Conservation (phyloP, 2,329 filamentous ascomycete species). For the Corniculantispora saksenae region DNA sequence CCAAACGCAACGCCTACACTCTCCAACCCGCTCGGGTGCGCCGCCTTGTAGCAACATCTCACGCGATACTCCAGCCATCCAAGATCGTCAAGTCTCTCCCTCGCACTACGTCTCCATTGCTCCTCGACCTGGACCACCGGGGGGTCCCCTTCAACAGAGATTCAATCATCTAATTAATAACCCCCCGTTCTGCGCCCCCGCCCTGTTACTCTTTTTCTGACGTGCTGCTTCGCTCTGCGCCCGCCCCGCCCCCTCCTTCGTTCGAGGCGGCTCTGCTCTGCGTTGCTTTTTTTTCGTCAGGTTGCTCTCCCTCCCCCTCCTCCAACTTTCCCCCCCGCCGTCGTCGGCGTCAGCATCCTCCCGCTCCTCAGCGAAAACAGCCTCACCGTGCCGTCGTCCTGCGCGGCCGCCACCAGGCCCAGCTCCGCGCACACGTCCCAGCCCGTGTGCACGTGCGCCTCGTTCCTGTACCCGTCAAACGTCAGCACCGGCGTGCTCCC, state of each 20-base stretch:
- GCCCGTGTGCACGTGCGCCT: conserved; percentile 49
- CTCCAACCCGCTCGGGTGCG: neutral
- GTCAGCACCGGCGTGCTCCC: conserved; percentile 42
- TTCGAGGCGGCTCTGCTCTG: too few relatives aligned
- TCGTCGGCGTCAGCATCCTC: conserved; percentile 34
- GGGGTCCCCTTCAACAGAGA: neutral
- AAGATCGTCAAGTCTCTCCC: neutral
- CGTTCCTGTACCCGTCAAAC: conserved; percentile 54
- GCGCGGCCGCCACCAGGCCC: conserved; percentile 55
- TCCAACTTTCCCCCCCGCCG: too few relatives aligned
- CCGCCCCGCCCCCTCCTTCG: too few relatives aligned
- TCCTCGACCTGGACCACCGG: neutral
- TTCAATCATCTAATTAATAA: conserved; percentile 1
- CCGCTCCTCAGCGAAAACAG: conserved; percentile 54
- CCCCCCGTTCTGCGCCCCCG: conserved; percentile 9
- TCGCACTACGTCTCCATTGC: neutral
- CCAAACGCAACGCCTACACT: neutral
- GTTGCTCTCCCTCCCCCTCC: neutral
- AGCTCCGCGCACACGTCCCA: conserved; percentile 51
- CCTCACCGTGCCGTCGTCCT: conserved; percentile 49
- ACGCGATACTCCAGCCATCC: conserved; percentile 9
- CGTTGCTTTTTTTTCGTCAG: too few relatives aligned
- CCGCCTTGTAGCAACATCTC: conserved; percentile 7
- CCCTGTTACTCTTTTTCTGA: neutral
- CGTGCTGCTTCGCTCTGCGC: too few relatives aligned